phyloP scores from a whole-genome alignment of 2,329 filamentous ascomycete species.

The Claviceps africana region DNA sequence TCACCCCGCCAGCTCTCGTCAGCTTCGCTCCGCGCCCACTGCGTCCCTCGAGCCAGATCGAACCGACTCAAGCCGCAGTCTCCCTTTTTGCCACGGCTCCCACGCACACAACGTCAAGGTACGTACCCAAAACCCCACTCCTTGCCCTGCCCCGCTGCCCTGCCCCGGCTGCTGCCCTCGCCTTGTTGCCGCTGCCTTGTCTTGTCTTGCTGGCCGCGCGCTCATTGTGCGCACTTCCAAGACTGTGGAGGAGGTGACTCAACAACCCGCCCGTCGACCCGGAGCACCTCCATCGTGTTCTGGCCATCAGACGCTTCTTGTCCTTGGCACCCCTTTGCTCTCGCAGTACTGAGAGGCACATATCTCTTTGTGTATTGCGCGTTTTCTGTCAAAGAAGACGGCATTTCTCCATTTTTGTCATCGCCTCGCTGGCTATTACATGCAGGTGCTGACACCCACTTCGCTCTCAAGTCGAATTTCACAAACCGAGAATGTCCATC shows the following conservation, averaged over 20 bases:
- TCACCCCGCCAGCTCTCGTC: constrained; percentile 36
- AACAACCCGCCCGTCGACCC: constrained; percentile 2
- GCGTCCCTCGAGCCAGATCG: constrained; percentile 12
- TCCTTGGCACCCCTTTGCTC: too few relatives aligned
- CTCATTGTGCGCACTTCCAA: background rate
- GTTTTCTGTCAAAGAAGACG: background rate
- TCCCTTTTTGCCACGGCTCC: constrained; percentile 13
- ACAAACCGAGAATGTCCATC: constrained; percentile 19
- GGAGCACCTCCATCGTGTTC: background rate
- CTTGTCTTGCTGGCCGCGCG: background rate
- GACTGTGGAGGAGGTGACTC: constrained; percentile 8
- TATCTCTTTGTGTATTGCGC: background rate
- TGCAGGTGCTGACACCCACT: constrained; percentile 24
- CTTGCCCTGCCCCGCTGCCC: background rate
- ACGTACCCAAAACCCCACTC: constrained; percentile 13
- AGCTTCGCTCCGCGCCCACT: constrained; percentile 14
- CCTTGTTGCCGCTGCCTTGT: background rate
- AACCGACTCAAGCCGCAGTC: constrained; percentile 11
- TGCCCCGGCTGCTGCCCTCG: background rate
- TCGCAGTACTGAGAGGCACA: background rate
- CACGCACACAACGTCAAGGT: constrained; percentile 18
- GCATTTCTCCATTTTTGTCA: background rate
- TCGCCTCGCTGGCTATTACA: background rate
- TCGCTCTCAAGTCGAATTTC: constrained; percentile 29
- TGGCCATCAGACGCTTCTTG: background rate